Base-by-base conservation (phyloP, 129 eudicot species). In the Tagetes patula region DNA sequence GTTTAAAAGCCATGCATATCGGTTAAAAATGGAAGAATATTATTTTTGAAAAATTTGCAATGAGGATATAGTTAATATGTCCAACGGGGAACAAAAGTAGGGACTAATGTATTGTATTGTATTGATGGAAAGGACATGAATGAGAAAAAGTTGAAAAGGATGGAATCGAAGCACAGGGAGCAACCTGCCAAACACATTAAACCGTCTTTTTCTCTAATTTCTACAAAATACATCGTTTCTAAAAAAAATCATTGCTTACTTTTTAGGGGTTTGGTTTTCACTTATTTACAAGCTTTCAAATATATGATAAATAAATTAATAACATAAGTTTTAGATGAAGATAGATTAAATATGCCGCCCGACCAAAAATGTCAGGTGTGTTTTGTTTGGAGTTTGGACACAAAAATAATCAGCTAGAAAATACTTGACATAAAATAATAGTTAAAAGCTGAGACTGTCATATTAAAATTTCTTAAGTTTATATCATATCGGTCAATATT, bases 111-210 rank as follows among this genome's bases (percentile, higher is more conserved):
- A 54, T 9, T 33, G 60, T 14, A 65, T 49, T 37, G 27, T 62
- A 71, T 48, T 63, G 64, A 52, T 62, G 64, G 76, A 70, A 69
- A 61, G 55, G 76, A 77, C 31, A 30, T 64, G 49, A 60, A 69
- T 54, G 48, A 46, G 31, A 60, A 75, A 58, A 69, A 38, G 40
- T 54, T 20, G 11, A 76, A 76, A 77, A 69, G 76, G 81, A 77
- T 59, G 76, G 81, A 77, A 77, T 77, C 81, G 81, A 77, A 77
- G 45, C 81, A 77, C 81, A 54, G 62, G 69, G 41, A 70, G 76
- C 71, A 70, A 69, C 64, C 81, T 48, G 81, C 81, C 81, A 77
- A 77, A 77, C 76, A 70, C 65, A 48, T 65, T 37, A 69, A 69
- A 59, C 81, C 54, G 59, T 60, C 47, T 39, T 43, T 41, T 76